Conservation (phyloP, 2,329 filamentous ascomycete species). For the Coniochaeta prunicola region DNA sequence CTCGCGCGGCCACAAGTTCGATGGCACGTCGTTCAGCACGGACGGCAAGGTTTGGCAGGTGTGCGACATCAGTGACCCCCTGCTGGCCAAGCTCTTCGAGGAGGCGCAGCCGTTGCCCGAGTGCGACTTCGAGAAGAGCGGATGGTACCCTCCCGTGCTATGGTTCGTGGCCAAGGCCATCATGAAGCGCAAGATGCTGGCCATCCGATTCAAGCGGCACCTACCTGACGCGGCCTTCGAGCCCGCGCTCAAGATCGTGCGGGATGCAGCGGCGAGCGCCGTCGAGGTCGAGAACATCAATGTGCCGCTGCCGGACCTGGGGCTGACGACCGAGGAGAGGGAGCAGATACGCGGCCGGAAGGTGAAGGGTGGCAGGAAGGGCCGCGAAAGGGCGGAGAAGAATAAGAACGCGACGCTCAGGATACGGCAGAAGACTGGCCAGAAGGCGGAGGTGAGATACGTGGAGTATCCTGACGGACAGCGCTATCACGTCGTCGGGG, state of each 20-base stretch:
- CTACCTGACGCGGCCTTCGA: conserved; percentile 41
- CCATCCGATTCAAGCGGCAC: conserved; percentile 50
- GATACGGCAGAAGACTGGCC: neutral
- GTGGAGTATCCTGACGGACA: neutral
- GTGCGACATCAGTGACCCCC: conserved; percentile 80
- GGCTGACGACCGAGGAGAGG: conserved; percentile 29
- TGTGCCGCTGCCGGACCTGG: conserved; percentile 29
- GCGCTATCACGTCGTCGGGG: neutral
- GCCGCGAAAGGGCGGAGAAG: conserved; percentile 9
- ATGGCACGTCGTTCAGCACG: conserved; percentile 64
- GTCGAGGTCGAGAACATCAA: conserved; percentile 22
- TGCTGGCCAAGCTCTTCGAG: conserved; percentile 60
- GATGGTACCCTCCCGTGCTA: conserved; percentile 79
- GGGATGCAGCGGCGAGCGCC: conserved; percentile 12
- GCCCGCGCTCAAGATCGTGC: conserved; percentile 25
- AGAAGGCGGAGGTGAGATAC: neutral
- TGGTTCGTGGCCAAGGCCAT: conserved; percentile 79
- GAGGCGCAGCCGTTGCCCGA: conserved; percentile 49
- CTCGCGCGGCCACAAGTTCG: conserved; percentile 66
- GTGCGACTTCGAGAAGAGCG: conserved; percentile 58
- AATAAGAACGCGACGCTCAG: neutral
- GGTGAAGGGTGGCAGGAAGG: conserved; percentile 15
- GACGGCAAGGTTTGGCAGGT: conserved; percentile 93
- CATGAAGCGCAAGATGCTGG: conserved; percentile 79
- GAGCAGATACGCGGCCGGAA: conserved; percentile 24